Evolutionary conservation across 2,329 filamentous ascomycete species (phyloP).

Genomic region (Phoma sp.): DNA sequence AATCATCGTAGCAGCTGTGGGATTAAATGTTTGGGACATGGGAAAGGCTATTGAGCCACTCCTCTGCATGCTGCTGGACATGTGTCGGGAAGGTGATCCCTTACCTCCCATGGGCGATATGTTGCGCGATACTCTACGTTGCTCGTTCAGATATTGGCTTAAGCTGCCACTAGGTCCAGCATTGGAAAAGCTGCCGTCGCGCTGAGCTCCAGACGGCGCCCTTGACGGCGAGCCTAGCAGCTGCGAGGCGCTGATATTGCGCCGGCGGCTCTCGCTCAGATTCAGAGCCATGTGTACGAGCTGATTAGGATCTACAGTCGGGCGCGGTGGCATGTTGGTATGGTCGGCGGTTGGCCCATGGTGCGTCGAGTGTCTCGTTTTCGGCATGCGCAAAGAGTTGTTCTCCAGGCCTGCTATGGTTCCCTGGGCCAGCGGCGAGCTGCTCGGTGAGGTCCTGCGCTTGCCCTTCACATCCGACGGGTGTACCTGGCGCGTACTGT

Average conservation of each 20-base stretch:
- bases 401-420: conserved; percentile 21
- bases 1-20: conserved; percentile 79
- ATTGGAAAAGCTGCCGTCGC: conserved; percentile 48
- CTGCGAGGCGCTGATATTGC: conserved; percentile 65
- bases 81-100: conserved; percentile 41
- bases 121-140: conserved; percentile 67
- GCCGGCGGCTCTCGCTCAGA: conserved; percentile 77
- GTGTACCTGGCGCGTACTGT: conserved; percentile 22
- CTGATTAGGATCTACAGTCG: conserved; percentile 80
- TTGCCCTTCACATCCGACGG: conserved; percentile 41
- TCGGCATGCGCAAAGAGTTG: conserved; percentile 26
- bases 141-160: conserved; percentile 73
- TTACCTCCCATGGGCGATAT: conserved; percentile 62
- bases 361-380: conserved; percentile 22
- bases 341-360: conserved; percentile 8
- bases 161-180: conserved; percentile 63
- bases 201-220: conserved; percentile 51
- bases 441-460: conserved; percentile 17
- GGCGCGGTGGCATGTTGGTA: conserved; percentile 35
- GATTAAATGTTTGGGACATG: conserved; percentile 59
- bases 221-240: conserved; percentile 58
- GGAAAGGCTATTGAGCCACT: conserved; percentile 33
- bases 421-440: conserved; percentile 1
- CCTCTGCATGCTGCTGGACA: conserved; percentile 35
- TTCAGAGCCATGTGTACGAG: conserved; percentile 93